Percentiles rank a stretch among this genome's conserved stretches.
Conservation (phyloP, 768 basidiomycete genomes). For the Mycena floridula region DNA sequence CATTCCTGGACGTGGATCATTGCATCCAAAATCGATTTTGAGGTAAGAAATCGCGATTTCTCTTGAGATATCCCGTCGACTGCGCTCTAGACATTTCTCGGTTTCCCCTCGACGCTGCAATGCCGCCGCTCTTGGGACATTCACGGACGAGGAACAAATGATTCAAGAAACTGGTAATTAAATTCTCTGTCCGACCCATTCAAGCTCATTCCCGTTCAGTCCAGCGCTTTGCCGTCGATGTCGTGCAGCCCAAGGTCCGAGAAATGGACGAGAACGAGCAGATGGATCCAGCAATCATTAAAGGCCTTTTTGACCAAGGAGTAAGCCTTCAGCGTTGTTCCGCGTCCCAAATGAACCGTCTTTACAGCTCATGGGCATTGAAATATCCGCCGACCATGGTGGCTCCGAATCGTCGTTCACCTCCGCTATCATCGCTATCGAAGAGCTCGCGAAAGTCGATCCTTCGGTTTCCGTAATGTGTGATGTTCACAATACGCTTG, state of each 20-base stretch:
- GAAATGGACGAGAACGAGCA: slow-evolving; percentile 98
- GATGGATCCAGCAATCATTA: slow-evolving; percentile 87
- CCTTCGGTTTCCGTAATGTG: slow-evolving; percentile 95
- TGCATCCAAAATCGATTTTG: background rate
- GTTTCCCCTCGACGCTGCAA: background rate
- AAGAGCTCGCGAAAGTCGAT: slow-evolving; percentile 95
- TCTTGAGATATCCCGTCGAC: background rate
- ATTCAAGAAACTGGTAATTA: slow-evolving; percentile 77
- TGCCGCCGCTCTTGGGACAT: slow-evolving; percentile 52
- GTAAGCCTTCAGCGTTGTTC: slow-evolving; percentile 40
- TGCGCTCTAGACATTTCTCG: background rate
- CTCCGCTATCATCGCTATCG: slow-evolving; percentile 92
- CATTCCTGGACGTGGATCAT: background rate
- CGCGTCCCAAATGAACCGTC: slow-evolving; percentile 1
- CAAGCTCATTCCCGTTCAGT: slow-evolving; percentile 41
- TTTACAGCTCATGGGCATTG: slow-evolving; percentile 91
- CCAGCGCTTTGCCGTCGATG: slow-evolving; percentile 80
- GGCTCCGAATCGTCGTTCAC: slow-evolving; percentile 92
- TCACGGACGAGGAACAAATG: slow-evolving; percentile 94
- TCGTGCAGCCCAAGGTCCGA: slow-evolving; percentile 84
- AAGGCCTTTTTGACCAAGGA: slow-evolving; percentile 91
- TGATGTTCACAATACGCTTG: slow-evolving; percentile 98
- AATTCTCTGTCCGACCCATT: background rate
- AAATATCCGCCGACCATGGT: slow-evolving; percentile 76
- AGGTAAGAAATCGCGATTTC: background rate